Percentiles rank a stretch among this genome's conserved stretches.
Conservation (phyloP, 139 green algal genomes). For the Eudorina sp. region DNA sequence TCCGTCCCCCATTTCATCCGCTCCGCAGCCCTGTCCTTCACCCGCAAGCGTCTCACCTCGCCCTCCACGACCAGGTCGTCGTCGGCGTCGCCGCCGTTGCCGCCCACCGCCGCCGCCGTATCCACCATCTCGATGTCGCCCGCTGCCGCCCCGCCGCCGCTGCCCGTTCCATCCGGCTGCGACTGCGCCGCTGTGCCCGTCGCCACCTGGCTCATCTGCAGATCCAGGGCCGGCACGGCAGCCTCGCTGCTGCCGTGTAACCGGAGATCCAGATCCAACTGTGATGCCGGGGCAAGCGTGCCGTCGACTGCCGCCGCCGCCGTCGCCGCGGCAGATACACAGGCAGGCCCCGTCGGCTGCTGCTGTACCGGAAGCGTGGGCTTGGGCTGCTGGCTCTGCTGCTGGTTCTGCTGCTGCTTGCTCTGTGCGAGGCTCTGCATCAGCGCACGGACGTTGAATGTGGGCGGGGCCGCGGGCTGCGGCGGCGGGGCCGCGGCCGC, state of each 20-base stretch:
- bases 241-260: neutral
- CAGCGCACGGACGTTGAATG: conserved; percentile 25
- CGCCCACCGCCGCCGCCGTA: no score
- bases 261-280: neutral
- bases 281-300: neutral
- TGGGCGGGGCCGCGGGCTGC: neutral
- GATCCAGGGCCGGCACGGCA: no score
- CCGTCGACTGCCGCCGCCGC: neutral
- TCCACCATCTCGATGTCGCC: neutral
- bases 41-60: no score
- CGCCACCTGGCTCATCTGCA: neutral
- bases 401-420: conserved; percentile 20
- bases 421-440: conserved; percentile 2
- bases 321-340: neutral
- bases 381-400: neutral
- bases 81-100: neutral
- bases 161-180: neutral
- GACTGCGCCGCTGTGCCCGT: neutral
- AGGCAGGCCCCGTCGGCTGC: neutral
- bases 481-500: neutral
- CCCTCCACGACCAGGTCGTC: neutral
- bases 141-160: neutral
- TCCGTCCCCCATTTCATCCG: no score
- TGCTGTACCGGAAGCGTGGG: no score
- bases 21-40: no score